Evolutionary conservation across 2,329 filamentous ascomycete species (phyloP).

Genomic region (Colletotrichum chlorophyti): DNA sequence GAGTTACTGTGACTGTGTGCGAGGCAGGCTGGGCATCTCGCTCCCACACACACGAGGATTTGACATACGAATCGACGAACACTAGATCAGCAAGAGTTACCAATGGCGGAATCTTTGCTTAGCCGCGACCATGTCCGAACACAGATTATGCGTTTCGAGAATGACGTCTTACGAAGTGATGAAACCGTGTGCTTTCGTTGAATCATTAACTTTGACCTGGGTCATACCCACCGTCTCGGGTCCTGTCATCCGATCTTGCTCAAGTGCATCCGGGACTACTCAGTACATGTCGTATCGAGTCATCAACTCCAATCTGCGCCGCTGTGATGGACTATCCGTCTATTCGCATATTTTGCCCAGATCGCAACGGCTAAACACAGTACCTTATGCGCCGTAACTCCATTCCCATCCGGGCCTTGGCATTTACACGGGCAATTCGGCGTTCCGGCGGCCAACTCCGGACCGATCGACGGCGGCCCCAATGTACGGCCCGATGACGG

Average conservation of each 20-base stretch:
- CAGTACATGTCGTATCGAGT: constrained; percentile 5
- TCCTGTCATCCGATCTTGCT: background rate
- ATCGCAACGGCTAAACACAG: no score
- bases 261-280: background rate
- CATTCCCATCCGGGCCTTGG: background rate
- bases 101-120: constrained; percentile 27
- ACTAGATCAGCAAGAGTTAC: constrained; percentile 29
- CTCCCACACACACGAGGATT: constrained; percentile 24
- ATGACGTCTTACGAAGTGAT: background rate
- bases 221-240: background rate
- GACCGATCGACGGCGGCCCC: constrained; percentile 74
- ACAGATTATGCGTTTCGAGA: background rate
- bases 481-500: constrained; percentile 87
- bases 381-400: constrained; percentile 8
- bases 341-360: background rate
- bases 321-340: constrained; percentile 28
- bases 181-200: background rate
- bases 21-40: constrained; percentile 28
- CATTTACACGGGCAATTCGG: constrained; percentile 76
- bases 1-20: constrained; percentile 21
- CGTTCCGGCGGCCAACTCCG: constrained; percentile 74
- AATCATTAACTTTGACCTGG: constrained; percentile 10
- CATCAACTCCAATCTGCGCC: constrained; percentile 21
- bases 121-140: constrained; percentile 6
- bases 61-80: constrained; percentile 29